Evolutionary conservation across 2,329 filamentous ascomycete species (phyloP).

Genomic region (Neocucurbitaria cava): DNA sequence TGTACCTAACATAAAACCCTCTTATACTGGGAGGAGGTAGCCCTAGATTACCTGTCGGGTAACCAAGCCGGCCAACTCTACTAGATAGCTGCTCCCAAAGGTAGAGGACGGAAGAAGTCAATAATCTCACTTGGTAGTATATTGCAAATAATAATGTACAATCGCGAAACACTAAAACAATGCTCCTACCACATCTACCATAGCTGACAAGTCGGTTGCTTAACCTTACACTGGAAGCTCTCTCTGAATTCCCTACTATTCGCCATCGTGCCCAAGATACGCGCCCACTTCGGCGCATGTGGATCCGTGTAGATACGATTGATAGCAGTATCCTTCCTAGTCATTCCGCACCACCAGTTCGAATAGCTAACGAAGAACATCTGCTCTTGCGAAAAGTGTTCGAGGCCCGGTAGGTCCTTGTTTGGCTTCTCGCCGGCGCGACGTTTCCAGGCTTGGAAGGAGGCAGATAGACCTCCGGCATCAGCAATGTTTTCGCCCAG

Average conservation of each 20-base stretch:
- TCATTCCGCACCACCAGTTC: slow-evolving; percentile 73
- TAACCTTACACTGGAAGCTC: slow-evolving; percentile 69
- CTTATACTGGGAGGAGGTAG: too few relatives aligned
- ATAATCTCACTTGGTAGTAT: neutral
- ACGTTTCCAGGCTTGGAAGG: slow-evolving; percentile 71
- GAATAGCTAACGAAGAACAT: slow-evolving; percentile 72
- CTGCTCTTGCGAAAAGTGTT: slow-evolving; percentile 70
- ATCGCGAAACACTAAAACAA: neutral
- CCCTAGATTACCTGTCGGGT: too few relatives aligned
- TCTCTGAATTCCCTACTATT: slow-evolving; percentile 73
- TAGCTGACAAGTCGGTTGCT: slow-evolving; percentile 72
- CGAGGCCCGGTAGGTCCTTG: slow-evolving; percentile 61
- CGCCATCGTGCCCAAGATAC: slow-evolving; percentile 66
- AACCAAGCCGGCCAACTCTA: too few relatives aligned
- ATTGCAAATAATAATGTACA: neutral
- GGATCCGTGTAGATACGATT: slow-evolving; percentile 67
- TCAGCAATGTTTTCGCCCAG: slow-evolving; percentile 76
- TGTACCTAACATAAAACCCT: too few relatives aligned
- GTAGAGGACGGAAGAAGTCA: too few relatives aligned
- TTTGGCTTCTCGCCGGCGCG: slow-evolving; percentile 60
- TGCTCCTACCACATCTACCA: slow-evolving; percentile 59
- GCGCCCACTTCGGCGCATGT: slow-evolving; percentile 69
- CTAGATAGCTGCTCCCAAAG: too few relatives aligned
- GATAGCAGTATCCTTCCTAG: slow-evolving; percentile 64
- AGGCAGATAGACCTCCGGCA: slow-evolving; percentile 68